Evolutionary conservation across 1,139 yeast species (phyloP).

Genomic region (Yamadazyma dushanensis): DNA sequence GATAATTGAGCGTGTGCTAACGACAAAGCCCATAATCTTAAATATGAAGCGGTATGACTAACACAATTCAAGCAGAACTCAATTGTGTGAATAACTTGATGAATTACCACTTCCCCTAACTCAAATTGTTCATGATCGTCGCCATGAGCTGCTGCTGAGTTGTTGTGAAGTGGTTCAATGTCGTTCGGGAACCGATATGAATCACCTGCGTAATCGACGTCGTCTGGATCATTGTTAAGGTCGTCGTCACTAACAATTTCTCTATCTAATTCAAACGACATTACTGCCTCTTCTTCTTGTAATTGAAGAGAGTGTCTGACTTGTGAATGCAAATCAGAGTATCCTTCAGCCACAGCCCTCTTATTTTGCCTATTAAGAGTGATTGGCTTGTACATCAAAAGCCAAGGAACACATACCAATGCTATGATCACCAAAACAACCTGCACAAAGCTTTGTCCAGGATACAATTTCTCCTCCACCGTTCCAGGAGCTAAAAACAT

Average conservation of each 20-base stretch:
- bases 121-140: conserved; percentile 51
- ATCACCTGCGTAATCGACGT: conserved; percentile 21
- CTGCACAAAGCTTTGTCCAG: conserved; percentile 84
- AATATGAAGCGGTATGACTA: conserved; percentile 96
- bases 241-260: conserved; percentile 15
- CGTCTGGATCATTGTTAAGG: conserved; percentile 21
- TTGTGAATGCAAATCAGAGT: conserved; percentile 36
- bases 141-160: conserved; percentile 25
- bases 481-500: conserved; percentile 95
- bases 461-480: conserved; percentile 78
- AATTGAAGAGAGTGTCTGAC: conserved; percentile 31
- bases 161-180: conserved; percentile 43
- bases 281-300: conserved; percentile 35
- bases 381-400: conserved; percentile 84
- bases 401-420: conserved; percentile 91
- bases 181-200: conserved; percentile 46
- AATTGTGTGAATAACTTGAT: conserved; percentile 97
- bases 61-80: conserved; percentile 97
- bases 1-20: conserved; percentile 97
- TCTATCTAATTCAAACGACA: conserved; percentile 23
- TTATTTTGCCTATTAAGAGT: conserved; percentile 49
- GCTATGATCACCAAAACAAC: conserved; percentile 73
- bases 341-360: conserved; percentile 34
- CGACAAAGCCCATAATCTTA: conserved; percentile 95
- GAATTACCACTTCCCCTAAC: conserved; percentile 93